Conservation (phyloP, 768 basidiomycete genomes). For the Collybia sordida region DNA sequence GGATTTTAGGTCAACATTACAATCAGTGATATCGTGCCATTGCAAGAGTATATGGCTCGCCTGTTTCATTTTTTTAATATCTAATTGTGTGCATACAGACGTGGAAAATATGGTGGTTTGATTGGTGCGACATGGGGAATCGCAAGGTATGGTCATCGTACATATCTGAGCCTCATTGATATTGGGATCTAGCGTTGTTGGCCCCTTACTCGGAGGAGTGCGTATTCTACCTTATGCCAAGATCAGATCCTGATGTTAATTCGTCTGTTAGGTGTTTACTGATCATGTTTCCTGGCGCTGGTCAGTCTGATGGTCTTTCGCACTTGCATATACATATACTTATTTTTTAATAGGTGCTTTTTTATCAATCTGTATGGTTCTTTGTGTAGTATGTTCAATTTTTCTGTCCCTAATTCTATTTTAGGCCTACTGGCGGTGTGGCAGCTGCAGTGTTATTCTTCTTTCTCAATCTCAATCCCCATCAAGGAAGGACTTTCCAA, state of each 20-base stretch:
- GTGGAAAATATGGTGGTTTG: slow-evolving; percentile 76
- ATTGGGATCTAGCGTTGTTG: slow-evolving; percentile 48
- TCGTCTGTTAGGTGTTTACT: slow-evolving; percentile 51
- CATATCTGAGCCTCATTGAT: no score
- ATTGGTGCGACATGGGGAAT: slow-evolving; percentile 83
- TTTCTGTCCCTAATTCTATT: not conserved
- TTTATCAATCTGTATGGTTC: slow-evolving; percentile 68
- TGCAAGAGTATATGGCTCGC: slow-evolving; percentile 60
- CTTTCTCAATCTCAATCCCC: slow-evolving; percentile 82
- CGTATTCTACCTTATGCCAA: slow-evolving; percentile 20
- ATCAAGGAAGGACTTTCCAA: slow-evolving; percentile 52
- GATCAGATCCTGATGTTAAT: no score
- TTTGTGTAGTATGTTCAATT: not conserved
- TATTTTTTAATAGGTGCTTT: slow-evolving; percentile 53
- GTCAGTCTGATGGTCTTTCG: slow-evolving; percentile 30
- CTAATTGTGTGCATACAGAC: slow-evolving; percentile 34
- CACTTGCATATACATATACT: slow-evolving; percentile 4
- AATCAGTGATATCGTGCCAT: slow-evolving; percentile 79
- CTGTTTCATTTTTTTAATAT: not conserved
- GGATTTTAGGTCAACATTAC: slow-evolving; percentile 59
- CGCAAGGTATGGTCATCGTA: slow-evolving; percentile 30
- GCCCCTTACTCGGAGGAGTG: slow-evolving; percentile 83
- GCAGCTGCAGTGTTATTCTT: slow-evolving; percentile 62
- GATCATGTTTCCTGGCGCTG: slow-evolving; percentile 82
- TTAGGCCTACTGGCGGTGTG: slow-evolving; percentile 71